Evolutionary conservation across 1,284 basidiomycete genomes (phyloP).

Genomic region (Austropuccinia psidii): DNA sequence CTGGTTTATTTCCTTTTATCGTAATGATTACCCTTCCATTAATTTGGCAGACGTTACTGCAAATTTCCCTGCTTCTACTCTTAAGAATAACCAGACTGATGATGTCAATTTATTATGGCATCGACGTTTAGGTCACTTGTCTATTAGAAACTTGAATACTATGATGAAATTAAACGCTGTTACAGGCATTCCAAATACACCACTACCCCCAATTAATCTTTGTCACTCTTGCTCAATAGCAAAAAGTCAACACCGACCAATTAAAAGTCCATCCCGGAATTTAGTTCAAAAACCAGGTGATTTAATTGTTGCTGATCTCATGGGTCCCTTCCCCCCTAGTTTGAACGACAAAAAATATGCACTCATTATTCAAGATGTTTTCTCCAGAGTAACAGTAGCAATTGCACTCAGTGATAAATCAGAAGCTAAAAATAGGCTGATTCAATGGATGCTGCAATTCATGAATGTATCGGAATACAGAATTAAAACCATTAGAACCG

Average conservation of each 20-base stretch:
- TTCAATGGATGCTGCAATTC: not conserved
- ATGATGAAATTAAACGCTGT: not conserved
- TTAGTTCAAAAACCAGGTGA: not conserved
- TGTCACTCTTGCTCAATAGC: not conserved
- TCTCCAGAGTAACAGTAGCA: not conserved
- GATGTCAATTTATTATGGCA: no score
- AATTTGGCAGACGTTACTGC: no score
- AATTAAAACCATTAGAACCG: not conserved
- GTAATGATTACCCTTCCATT: no score
- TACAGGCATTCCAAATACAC: not conserved
- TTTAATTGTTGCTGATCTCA: not conserved
- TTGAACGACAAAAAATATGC: not conserved
- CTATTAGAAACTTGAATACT: not conserved
- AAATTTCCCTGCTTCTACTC: no score
- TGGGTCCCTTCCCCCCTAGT: not conserved
- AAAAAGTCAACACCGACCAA: not conserved
- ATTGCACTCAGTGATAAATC: not conserved
- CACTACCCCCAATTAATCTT: not conserved
- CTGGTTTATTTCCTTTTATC: no score
- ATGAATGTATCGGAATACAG: not conserved
- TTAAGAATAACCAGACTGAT: no score
- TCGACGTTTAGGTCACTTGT: not conserved
- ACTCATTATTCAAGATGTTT: not conserved
- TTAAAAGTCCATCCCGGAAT: not conserved
- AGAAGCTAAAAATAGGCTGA: not conserved